A percentile compares a stretch with the other conserved stretches of the same genome.
Conservation (phyloP, 129 eudicot genomes). For the Artemisia tridentata region DNA sequence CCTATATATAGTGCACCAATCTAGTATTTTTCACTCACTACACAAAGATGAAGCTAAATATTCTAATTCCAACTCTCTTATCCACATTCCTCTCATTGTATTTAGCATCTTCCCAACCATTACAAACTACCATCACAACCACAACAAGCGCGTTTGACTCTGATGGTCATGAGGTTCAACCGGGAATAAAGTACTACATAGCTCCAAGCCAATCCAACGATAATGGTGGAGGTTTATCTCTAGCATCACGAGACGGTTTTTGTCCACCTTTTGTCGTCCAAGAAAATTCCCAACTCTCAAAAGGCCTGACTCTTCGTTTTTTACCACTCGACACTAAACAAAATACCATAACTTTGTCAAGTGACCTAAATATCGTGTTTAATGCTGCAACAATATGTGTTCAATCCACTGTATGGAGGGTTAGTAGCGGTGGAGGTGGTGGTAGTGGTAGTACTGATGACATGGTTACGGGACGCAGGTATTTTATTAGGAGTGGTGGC, state of each 20-base stretch:
- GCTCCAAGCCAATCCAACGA: constrained; percentile 29
- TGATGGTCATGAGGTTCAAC: constrained; percentile 53
- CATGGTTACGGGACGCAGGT: constrained; percentile 37
- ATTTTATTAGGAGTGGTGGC: constrained; percentile 58
- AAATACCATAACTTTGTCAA: constrained; percentile 36
- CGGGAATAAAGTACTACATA: constrained; percentile 42
- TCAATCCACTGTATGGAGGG: constrained; percentile 64
- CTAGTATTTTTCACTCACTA: constrained; percentile 16
- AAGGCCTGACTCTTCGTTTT: constrained; percentile 53
- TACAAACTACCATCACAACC: not conserved
- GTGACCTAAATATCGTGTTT: constrained; percentile 65
- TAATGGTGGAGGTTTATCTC: constrained; percentile 61
- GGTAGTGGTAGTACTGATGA: constrained; percentile 19
- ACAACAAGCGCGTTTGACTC: constrained; percentile 33
- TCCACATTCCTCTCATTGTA: constrained; percentile 20
- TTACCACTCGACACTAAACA: constrained; percentile 44
- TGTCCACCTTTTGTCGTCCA: constrained; percentile 71
- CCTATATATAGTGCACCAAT: constrained; percentile 28
- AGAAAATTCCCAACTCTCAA: constrained; percentile 38
- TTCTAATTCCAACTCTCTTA: constrained; percentile 23
- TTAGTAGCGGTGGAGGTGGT: constrained; percentile 30
- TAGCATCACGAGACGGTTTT: constrained; percentile 39
- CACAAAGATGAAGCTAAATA: constrained; percentile 24
- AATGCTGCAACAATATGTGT: constrained; percentile 65
- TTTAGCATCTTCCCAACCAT: constrained; percentile 19